These are phyloP conservation scores for Anthracocystis setariae DNA, from an alignment of 1,284 basidiomycete species.

Conservation along the genomic window DNA sequence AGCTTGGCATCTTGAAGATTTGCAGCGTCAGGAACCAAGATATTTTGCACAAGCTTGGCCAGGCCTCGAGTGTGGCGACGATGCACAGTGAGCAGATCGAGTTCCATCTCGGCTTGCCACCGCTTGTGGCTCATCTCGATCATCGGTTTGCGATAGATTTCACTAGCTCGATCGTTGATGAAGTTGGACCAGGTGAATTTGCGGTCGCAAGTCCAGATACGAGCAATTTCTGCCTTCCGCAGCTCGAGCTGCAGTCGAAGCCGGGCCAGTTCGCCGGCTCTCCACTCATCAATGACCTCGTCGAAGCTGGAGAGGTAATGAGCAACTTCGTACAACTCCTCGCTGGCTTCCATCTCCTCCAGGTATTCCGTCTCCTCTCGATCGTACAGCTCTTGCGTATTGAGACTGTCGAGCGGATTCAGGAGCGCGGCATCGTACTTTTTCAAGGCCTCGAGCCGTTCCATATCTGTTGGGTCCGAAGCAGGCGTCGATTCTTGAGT, in stretches of 20 bases:
- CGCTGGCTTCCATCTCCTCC: slow-evolving; percentile 15
- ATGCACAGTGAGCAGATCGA: slow-evolving; percentile 33
- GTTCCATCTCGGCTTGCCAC: slow-evolving; percentile 47
- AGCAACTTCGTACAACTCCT: slow-evolving; percentile 30
- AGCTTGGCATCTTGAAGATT: slow-evolving; percentile 1
- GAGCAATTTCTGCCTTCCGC: slow-evolving; percentile 39
- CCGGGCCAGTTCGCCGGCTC: slow-evolving; percentile 31
- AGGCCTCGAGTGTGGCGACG: slow-evolving; percentile 25
- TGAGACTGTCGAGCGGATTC: slow-evolving; percentile 34
- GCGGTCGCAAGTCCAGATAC: slow-evolving; percentile 47
- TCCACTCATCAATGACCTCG: slow-evolving; percentile 42
- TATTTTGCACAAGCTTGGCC: slow-evolving; percentile 18
- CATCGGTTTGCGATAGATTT: slow-evolving; percentile 21
- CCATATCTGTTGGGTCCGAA: slow-evolving; percentile 7
- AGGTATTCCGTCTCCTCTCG: slow-evolving; percentile 33
- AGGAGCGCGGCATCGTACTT: slow-evolving; percentile 24
- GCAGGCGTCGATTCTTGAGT: slow-evolving; percentile 8
- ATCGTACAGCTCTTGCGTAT: slow-evolving; percentile 26
- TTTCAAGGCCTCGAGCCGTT: slow-evolving; percentile 3
- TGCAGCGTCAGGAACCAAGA: slow-evolving; percentile 13
- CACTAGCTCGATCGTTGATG: slow-evolving; percentile 22
- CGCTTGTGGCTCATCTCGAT: slow-evolving; percentile 12
- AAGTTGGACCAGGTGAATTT: slow-evolving; percentile 41
- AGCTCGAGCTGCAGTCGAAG: slow-evolving; percentile 41
- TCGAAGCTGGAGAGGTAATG: slow-evolving; percentile 40